These are phyloP conservation scores for Boechera retrofracta DNA, from an alignment of 345 rosid genomes.

Conservation along the genomic window DNA sequence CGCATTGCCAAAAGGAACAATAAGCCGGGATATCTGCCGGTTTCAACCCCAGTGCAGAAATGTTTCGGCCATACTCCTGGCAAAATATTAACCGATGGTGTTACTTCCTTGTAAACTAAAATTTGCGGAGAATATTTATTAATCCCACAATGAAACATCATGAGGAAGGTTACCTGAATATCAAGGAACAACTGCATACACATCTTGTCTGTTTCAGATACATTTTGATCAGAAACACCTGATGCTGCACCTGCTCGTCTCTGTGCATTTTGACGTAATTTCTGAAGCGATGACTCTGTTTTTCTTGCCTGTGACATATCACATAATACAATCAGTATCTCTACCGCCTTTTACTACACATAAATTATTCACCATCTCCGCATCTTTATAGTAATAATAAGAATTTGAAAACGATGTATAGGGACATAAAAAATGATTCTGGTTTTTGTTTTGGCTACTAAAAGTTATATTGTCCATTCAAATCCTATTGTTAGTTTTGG, in stretches of 20 bases:
- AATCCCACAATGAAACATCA: neutral
- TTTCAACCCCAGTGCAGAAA: constrained; percentile 67
- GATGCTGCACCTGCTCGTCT: constrained; percentile 89
- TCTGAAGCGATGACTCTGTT: constrained; percentile 88
- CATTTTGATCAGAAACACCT: constrained; percentile 75
- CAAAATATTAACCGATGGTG: neutral
- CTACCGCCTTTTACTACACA: neutral
- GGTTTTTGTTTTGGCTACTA: neutral
- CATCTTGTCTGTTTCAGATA: constrained; percentile 86
- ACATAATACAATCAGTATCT: constrained; percentile 24
- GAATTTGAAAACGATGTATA: neutral
- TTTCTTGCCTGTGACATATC: constrained; percentile 67
- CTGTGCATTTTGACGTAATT: constrained; percentile 89
- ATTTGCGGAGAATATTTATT: neutral
- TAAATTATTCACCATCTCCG: constrained; percentile 5
- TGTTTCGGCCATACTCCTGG: constrained; percentile 90
- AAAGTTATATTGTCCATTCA: neutral
- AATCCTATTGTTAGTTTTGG: neutral
- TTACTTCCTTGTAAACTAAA: constrained; percentile 11
- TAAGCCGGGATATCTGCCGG: constrained; percentile 72
- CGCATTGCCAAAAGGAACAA: constrained; percentile 87
- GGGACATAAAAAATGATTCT: neutral
- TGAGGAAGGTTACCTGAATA: constrained; percentile 66
- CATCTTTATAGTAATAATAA: neutral
- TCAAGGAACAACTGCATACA: constrained; percentile 96